Percentiles rank a stretch among this genome's conserved stretches.
phyloP scores from a whole-genome alignment of 768 basidiomycete genomes.

The Kwoniella sp. region DNA sequence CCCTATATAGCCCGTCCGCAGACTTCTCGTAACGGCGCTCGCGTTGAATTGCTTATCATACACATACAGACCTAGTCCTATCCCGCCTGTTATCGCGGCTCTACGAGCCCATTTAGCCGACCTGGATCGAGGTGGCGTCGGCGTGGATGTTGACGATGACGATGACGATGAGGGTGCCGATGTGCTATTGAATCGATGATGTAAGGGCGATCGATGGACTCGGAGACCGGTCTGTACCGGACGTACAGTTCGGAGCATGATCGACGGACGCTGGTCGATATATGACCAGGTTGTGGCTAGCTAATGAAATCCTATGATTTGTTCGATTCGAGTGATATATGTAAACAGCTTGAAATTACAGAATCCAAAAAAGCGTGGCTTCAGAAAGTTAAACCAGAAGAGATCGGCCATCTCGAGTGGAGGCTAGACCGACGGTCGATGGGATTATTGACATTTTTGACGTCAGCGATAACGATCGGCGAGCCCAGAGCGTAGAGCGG shows the following conservation, averaged over 20 bases:
- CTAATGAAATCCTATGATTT: too few species aligned
- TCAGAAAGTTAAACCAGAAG: too few species aligned
- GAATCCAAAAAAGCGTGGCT: too few species aligned
- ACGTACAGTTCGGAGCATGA: neutral
- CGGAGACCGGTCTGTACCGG: neutral
- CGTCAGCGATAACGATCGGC: neutral
- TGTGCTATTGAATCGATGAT: neutral
- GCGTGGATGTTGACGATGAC: neutral
- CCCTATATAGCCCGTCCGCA: slow-evolving; percentile 64
- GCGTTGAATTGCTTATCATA: slow-evolving; percentile 66
- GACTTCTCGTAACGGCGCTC: slow-evolving; percentile 63
- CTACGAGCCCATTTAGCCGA: slow-evolving; percentile 31
- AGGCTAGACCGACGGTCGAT: neutral
- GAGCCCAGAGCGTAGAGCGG: too few species aligned
- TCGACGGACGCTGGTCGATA: neutral
- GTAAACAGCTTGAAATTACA: too few species aligned
- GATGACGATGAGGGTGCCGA: neutral
- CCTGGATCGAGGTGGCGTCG: slow-evolving; percentile 20
- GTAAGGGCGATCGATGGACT: neutral
- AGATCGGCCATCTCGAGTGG: neutral
- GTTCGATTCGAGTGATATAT: too few species aligned
- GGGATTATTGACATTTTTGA: too few species aligned
- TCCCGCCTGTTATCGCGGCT: slow-evolving; percentile 44
- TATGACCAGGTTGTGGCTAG: too few species aligned
- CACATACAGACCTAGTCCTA: slow-evolving; percentile 59